Conservation (phyloP, 148 eudicot species). For the Linanthus parryae region DNA sequence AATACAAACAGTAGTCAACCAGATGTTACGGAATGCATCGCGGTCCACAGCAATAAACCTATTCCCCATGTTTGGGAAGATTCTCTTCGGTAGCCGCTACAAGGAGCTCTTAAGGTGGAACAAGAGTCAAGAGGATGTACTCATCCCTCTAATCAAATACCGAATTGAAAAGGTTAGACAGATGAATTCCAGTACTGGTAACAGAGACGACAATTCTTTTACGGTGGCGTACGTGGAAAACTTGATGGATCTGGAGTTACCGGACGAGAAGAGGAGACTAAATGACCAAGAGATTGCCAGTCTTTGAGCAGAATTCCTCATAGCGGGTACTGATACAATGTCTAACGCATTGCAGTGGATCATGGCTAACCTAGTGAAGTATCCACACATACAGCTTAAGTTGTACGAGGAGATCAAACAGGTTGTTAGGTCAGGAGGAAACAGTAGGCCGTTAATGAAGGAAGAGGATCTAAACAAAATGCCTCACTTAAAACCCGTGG, state of each 20-base stretch:
- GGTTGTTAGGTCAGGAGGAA: constrained; percentile 23
- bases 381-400: constrained; percentile 40
- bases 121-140: constrained; percentile 21
- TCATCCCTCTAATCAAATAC: constrained; percentile 46
- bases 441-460: constrained; percentile 4
- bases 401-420: constrained; percentile 42
- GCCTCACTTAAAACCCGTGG: constrained; percentile 56
- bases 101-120: constrained; percentile 26
- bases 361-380: constrained; percentile 68
- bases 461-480: constrained; percentile 53
- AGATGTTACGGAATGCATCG: constrained; percentile 17
- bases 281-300: constrained; percentile 34
- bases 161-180: constrained; percentile 12
- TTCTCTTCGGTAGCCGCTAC: constrained; percentile 53
- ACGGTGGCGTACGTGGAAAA: constrained; percentile 58
- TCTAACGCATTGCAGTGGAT: constrained; percentile 65
- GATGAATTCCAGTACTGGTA: no score
- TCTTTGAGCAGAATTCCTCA: constrained; percentile 49
- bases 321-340: constrained; percentile 74
- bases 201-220: no score
- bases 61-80: constrained; percentile 43
- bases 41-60: constrained; percentile 38
- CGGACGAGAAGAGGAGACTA: constrained; percentile 31
- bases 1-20: constrained; percentile 25
- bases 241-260: constrained; percentile 35